Percentiles rank a stretch among this genome's conserved stretches.
Evolutionary conservation across 2,329 filamentous ascomycete species (phyloP).

Genomic region (Aaosphaeria pasadenensis): DNA sequence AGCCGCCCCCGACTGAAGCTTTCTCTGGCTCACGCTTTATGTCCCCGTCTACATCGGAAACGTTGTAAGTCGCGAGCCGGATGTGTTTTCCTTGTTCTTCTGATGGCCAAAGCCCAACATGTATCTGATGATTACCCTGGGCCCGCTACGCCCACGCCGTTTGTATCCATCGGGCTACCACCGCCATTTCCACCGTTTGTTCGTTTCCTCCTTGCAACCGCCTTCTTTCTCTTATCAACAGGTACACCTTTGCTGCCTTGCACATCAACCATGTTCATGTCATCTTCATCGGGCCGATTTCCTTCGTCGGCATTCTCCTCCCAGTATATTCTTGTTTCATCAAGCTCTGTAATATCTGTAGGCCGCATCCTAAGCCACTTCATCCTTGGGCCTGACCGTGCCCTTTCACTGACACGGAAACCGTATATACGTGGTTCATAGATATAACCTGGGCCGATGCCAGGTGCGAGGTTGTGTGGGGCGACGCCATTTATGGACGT

Average conservation of each 20-base stretch:
- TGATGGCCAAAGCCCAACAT: too few relatives aligned
- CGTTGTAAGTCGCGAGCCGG: not conserved
- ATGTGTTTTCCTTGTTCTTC: too few relatives aligned
- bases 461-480: slow-evolving; percentile 81
- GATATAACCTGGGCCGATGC: slow-evolving; percentile 75
- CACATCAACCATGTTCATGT: slow-evolving; percentile 38
- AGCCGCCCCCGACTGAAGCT: not conserved
- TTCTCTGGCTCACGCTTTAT: not conserved
- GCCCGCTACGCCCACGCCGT: slow-evolving; percentile 31
- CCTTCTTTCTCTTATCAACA: slow-evolving; percentile 36
- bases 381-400: slow-evolving; percentile 89
- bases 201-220: slow-evolving; percentile 33
- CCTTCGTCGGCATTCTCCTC: slow-evolving; percentile 36
- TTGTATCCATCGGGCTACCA: slow-evolving; percentile 42
- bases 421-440: slow-evolving; percentile 97
- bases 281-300: slow-evolving; percentile 35
- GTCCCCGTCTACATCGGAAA: not conserved
- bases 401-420: slow-evolving; percentile 88
- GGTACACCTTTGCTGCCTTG: slow-evolving; percentile 25
- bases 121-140: not conserved
- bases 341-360: slow-evolving; percentile 73
- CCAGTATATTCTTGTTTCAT: slow-evolving; percentile 60
- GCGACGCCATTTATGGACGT: slow-evolving; percentile 77
- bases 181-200: slow-evolving; percentile 25
- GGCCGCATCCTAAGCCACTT: slow-evolving; percentile 91